These are phyloP conservation scores for Hansenula anomala DNA, from an alignment of 1,139 yeast species.

Conservation along the genomic window DNA sequence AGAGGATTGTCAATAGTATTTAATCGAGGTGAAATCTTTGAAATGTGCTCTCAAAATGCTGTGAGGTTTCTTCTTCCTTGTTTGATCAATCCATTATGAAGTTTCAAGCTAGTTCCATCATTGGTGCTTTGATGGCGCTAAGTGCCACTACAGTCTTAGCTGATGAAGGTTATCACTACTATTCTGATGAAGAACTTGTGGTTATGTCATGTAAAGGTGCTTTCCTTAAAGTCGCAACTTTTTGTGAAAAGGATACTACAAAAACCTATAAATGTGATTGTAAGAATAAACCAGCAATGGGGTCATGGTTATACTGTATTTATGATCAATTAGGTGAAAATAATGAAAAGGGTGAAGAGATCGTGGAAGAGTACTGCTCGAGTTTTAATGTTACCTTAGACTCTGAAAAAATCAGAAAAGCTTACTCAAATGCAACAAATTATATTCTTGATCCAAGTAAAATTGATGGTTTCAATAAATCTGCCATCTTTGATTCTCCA, in stretches of 20 bases:
- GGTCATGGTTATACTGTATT: conserved; percentile 24
- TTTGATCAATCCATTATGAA: no score
- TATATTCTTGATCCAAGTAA: conserved; percentile 27
- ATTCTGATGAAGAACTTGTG: conserved; percentile 15
- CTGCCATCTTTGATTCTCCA: conserved; percentile 25
- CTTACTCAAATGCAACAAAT: conserved; percentile 36
- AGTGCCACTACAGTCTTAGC: conserved; percentile 1
- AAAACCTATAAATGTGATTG: conserved; percentile 21
- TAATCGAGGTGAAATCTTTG: no score
- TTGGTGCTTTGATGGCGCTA: conserved; percentile 1
- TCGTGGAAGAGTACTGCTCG: conserved; percentile 16
- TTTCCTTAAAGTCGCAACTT: conserved; percentile 17
- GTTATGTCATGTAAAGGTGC: conserved; percentile 23
- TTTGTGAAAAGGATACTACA: conserved; percentile 18
- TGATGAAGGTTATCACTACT: conserved; percentile 12
- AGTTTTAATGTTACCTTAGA: conserved; percentile 23
- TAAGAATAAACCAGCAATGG: conserved; percentile 23
- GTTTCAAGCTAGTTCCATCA: not conserved
- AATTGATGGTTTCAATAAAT: conserved; percentile 25
- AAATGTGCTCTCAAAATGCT: no score
- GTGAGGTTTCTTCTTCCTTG: no score
- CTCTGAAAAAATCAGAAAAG: conserved; percentile 27
- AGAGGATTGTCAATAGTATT: no score
- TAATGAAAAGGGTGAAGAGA: conserved; percentile 8
- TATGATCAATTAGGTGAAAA: conserved; percentile 9